Base-by-base conservation (phyloP, 2,329 filamentous ascomycete genomes). In the Pseudogymnoascus sp. region DNA sequence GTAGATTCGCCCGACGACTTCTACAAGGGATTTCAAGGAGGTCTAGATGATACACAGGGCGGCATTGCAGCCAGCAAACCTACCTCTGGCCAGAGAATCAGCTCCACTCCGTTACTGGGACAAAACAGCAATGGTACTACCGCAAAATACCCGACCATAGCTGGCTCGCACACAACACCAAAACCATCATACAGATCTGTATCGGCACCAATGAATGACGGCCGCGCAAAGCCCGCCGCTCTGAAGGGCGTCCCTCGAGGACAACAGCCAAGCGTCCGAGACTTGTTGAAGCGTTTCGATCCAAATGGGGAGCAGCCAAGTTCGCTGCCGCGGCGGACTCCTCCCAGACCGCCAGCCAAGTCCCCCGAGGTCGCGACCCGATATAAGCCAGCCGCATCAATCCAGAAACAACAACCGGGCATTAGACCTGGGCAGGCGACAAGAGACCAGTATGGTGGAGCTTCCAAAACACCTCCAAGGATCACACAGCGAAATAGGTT, bases 251-350 rank as follows among this genome's bases (percentile, higher is more conserved):
- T 63, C 20, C 38, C 64, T 1, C 67, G 64, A 22, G 41, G 65
- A 30, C 65, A 69, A 59, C 81, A 87, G 66, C 79, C 85, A n/a
- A 92, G 87, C 63, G 88, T 94, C 67, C 90, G 87, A 74, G 89
- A 94, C 70, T 78, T 94, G 64, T 86, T 89, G 68, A 90, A 87
- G 73, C 86, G 83, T 60, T 94, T 93, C 74, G 89, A 93, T 72
- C 84, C 86, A 69, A 84, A 79, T 66, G 76, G 67, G 60, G 66
- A 67, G 28, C 62, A 62, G 69, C 34, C 77, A 78, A 64, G 57
- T 39, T 39, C 57, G 7, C 7, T 58, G 1, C 37, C 57, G 7
- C 20, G 57, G n/a, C 28, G 11, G 16, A 41, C 38, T 14, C 30
- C 58, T 18, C 35, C 35, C 20, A 54, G 37, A 22, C 35, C 5